Evolutionary conservation across 2,329 filamentous ascomycete species (phyloP), one percentile per base, ranked within the genome.

Genomic region (Sporothrix variecibatus): DNA sequence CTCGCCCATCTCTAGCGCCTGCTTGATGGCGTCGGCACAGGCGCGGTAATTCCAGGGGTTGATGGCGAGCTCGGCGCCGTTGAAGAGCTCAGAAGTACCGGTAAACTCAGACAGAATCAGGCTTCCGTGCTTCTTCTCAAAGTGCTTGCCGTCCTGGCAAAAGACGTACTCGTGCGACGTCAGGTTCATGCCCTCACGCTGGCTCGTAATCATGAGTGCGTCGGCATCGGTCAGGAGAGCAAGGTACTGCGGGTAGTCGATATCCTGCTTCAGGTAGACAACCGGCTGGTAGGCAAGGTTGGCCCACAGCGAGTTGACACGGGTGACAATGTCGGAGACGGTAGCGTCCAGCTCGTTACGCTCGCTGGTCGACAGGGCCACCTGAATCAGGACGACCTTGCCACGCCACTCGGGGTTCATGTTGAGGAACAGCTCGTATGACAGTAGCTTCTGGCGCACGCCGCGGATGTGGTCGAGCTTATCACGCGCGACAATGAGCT

Each of bases 181-280:
- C 73, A 98, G 84, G 81, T 98, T 98, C 96, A 98, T 98, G 76
- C 95, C 95, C 81, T 98, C 95, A 71, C 96, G 94, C 78, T 98
- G 90, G 80, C 94, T 97, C 1, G 95, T 97, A 79, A 98, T 96
- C 89, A 98, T 96, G 69, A 98, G 86, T 2, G 92, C 93, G 83
- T 98, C 95, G 1, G 95, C 96, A 71, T 97, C 92, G 2, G 94
- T 94, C 65, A 98, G 87, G 8, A 98, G 86, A 1, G 95, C 95
- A n/a, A 98, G 88, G 79, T 98, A 98, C 80, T 98, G 95, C 0
- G 93, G 87, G 80, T 97, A 97, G 74, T 93, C 92, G 75, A 98
- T 96, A 79, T 98, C 95, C 82, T 98, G 95, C 82, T 97, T 95
- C 72, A 98, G 86, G 82, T 98, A 98, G 6, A 98, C 93, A 12